These are phyloP conservation scores for Flaveria bidentis DNA, from an alignment of 129 eudicot genomes.

Conservation along the genomic window DNA sequence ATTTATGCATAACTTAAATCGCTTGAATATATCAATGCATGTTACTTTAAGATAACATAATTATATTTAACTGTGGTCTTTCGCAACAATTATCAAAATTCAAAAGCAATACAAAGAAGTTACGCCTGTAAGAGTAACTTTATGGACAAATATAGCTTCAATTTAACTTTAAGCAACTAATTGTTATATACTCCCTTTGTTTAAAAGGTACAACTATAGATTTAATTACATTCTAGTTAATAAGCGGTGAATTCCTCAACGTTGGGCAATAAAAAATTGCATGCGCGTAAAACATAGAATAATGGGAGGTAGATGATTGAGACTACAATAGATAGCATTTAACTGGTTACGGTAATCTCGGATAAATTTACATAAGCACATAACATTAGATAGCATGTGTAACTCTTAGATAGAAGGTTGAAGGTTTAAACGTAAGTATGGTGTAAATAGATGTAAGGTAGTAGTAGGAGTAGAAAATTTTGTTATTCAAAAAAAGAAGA, in stretches of 20 bases:
- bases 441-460: no score
- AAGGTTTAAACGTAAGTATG: no score
- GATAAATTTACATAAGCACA: no score
- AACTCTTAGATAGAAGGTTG: no score
- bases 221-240: not conserved
- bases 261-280: no score
- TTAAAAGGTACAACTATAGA: not conserved
- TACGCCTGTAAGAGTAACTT: constrained; percentile 31
- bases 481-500: no score
- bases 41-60: not conserved
- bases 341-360: no score
- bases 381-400: no score
- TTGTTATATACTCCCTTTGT: constrained; percentile 14
- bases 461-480: no score
- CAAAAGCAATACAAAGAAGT: constrained; percentile 10
- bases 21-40: not conserved
- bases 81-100: not conserved
- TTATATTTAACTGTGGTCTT: not conserved
- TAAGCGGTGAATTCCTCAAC: not conserved
- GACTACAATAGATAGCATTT: no score
- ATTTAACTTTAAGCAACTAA: constrained; percentile 24
- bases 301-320: no score
- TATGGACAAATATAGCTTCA: constrained; percentile 24
- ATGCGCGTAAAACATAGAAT: no score
- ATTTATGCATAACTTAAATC: not conserved